Evolutionary conservation across 306 rosid species (phyloP).

Genomic region (Citrullus amarus): DNA sequence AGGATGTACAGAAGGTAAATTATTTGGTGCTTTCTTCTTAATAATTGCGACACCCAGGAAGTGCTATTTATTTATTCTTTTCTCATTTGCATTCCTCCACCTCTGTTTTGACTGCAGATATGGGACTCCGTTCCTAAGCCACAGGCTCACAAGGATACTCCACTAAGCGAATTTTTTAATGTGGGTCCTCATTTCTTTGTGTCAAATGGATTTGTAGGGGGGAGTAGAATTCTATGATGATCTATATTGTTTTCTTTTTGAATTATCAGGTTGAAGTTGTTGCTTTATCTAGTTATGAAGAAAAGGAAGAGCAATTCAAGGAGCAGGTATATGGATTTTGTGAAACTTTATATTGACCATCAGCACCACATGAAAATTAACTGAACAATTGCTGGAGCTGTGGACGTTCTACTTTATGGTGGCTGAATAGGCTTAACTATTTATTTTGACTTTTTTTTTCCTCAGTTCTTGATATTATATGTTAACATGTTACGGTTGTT

Average conservation of each 20-base stretch:
- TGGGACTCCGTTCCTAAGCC: constrained; percentile 99
- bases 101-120: constrained; percentile 38
- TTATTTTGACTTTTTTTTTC: neutral
- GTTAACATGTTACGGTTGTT: neutral
- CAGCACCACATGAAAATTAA: neutral
- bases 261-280: constrained; percentile 77
- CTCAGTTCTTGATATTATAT: neutral
- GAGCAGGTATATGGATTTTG: constrained; percentile 55
- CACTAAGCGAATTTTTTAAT: constrained; percentile 89
- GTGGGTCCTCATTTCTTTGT: constrained; percentile 28
- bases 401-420: neutral
- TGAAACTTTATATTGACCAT: neutral
- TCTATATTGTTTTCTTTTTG: neutral
- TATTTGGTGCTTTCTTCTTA: neutral
- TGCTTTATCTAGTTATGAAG: constrained; percentile 95
- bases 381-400: neutral
- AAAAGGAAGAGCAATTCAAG: constrained; percentile 88
- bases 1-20: constrained; percentile 89
- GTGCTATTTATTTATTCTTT: constrained; percentile 1
- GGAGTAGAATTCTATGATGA: neutral
- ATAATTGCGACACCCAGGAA: neutral
- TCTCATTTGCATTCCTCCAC: neutral
- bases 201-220: neutral
- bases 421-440: neutral
- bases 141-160: constrained; percentile 72